Evolutionary conservation across 305 asterid genomes (phyloP), one percentile per base, ranked within the genome.

Genomic region (Ajuga reptans): DNA sequence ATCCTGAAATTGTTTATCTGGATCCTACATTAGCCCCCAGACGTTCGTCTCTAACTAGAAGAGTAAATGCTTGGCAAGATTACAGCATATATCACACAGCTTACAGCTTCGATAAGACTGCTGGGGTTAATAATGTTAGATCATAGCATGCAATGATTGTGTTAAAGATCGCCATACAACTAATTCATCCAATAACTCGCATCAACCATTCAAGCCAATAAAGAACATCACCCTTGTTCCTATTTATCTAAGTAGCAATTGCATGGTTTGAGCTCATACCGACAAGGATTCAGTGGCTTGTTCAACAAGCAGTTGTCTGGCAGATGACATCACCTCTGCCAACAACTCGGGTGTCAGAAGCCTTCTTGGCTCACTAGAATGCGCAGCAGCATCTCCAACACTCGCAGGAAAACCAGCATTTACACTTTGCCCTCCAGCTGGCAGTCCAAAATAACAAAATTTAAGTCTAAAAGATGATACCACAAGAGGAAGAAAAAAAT

Each of bases 311-410:
- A 89, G 64, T 69, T 69, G 85, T 73, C 97, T 85, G 42, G 89
- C 79, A 59, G 88, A 81, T 57, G 76, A 65, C 76, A 89, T 74
- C 78, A 87, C 91, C 71, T 83, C 91, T 9, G 89, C 92, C 88
- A 93, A 80, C 69, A 85, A 80, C 79, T 84, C 92, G 10, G 96
- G 98, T 9, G 89, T 87, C 15, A 92, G 88, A 63, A 86, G 84
- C 64, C 95, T 87, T 80, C 89, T 77, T 72, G 80, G 79, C 68
- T 77, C 87, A 57, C 64, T 65, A 59, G 87, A 76, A 80, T 9
- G 74, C 12, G 49, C 57, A 34, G 80, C 43, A 66, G 80, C 80
- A 61, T 78, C 85, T 11, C 70, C 88, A 64, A 61, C 87, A 55
- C 75, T 71, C 73, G 68, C 91, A 69, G 64, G 57, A 46, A 65